phyloP scores from a whole-genome alignment of 176 grass and related monocot genomes.

The Oryza brachyantha region DNA sequence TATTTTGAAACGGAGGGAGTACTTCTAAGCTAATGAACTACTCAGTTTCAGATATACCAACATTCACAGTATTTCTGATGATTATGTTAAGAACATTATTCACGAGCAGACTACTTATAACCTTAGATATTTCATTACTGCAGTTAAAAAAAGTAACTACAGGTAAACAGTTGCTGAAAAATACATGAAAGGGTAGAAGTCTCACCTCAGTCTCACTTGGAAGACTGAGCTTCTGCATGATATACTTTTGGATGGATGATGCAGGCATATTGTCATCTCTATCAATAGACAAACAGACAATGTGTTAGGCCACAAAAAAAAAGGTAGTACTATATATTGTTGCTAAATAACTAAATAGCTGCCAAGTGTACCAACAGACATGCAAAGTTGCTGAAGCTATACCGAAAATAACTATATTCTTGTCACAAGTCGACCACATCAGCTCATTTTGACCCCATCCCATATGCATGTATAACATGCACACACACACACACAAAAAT shows the following conservation, averaged over 20 bases:
- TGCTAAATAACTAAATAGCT: conserved; percentile 16
- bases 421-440: too few relatives aligned
- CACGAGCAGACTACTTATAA: not conserved
- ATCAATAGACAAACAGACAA: conserved; percentile 13
- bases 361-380: not conserved
- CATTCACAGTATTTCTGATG: not conserved
- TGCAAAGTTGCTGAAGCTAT: not conserved
- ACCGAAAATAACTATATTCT: not conserved
- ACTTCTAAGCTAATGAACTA: conserved; percentile 5
- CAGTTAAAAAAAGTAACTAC: not conserved
- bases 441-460: too few relatives aligned
- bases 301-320: conserved; percentile 26
- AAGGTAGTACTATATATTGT: not conserved
- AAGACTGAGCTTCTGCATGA: conserved; percentile 74
- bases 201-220: conserved; percentile 70
- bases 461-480: too few relatives aligned
- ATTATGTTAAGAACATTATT: not conserved
- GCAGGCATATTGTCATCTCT: conserved; percentile 78
- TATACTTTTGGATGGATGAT: conserved; percentile 79
- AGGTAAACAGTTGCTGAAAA: not conserved
- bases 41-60: not conserved
- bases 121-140: not conserved
- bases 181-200: not conserved
- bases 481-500: too few relatives aligned
- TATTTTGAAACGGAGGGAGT: too few relatives aligned